Percentiles rank a stretch among this genome's conserved stretches.
These are phyloP conservation scores for Saturnispora serradocipensis DNA, from an alignment of 805 yeast species.

Conservation along the genomic window DNA sequence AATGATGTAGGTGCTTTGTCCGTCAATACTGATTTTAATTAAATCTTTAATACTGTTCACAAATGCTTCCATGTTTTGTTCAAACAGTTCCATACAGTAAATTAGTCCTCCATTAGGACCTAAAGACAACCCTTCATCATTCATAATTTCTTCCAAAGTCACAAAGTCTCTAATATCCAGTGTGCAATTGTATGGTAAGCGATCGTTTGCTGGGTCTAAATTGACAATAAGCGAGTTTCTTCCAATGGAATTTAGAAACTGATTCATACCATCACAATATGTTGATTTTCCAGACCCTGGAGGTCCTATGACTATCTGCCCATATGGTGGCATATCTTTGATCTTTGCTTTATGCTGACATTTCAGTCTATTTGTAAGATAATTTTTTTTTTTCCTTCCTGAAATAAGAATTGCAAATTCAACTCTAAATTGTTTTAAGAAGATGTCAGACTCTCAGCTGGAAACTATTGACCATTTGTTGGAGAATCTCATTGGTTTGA, in stretches of 20 bases:
- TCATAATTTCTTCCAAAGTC: slow-evolving; percentile 52
- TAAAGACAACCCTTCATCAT: slow-evolving; percentile 35
- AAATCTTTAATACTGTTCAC: slow-evolving; percentile 47
- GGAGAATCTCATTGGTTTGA: slow-evolving; percentile 19
- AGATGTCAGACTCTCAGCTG: slow-evolving; percentile 19
- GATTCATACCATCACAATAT: slow-evolving; percentile 85
- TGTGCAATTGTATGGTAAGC: slow-evolving; percentile 43
- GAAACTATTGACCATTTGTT: slow-evolving; percentile 20
- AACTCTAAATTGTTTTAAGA: background rate
- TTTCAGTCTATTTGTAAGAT: background rate
- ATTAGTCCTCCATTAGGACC: slow-evolving; percentile 84
- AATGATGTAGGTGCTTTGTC: slow-evolving; percentile 48
- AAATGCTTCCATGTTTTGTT: slow-evolving; percentile 51
- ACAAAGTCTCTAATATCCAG: slow-evolving; percentile 49
- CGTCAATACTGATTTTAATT: slow-evolving; percentile 35
- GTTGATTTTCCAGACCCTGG: slow-evolving; percentile 98
- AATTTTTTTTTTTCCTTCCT: background rate
- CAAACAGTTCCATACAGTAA: slow-evolving; percentile 67
- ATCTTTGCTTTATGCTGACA: background rate
- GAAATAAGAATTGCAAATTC: background rate
- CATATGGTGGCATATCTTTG: slow-evolving; percentile 45
- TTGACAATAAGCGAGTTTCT: slow-evolving; percentile 77
- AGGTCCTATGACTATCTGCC: slow-evolving; percentile 93
- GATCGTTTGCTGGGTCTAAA: slow-evolving; percentile 74
- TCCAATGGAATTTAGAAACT: slow-evolving; percentile 90